A percentile compares a stretch with the other conserved stretches of the same genome.
Conservation (phyloP, 306 rosid species). For the Inga oerstediana region DNA sequence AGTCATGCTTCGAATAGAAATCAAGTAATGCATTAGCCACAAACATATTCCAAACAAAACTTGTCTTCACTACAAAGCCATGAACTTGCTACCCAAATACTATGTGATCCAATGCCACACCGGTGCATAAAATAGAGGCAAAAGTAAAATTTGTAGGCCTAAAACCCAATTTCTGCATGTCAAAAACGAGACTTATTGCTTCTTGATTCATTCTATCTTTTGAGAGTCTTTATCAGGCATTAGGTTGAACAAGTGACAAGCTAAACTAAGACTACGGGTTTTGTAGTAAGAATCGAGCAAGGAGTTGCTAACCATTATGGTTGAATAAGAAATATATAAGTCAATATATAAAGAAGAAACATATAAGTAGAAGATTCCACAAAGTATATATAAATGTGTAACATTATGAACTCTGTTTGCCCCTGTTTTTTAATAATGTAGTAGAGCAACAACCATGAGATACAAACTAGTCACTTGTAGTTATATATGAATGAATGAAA, state of each 20-base stretch:
- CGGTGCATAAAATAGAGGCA: constrained; percentile 72
- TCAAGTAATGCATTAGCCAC: constrained; percentile 91
- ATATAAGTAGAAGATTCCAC: no score
- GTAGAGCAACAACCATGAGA: no score
- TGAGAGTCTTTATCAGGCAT: constrained; percentile 62
- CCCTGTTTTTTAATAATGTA: no score
- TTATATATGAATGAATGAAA: no score
- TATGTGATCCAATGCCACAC: constrained; percentile 60
- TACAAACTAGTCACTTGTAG: no score
- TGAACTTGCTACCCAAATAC: constrained; percentile 75
- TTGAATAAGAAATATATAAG: constrained; percentile 19
- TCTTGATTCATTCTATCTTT: constrained; percentile 63
- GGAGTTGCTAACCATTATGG: constrained; percentile 78
- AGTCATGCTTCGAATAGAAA: constrained; percentile 78
- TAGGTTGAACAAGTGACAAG: constrained; percentile 54
- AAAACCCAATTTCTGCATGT: constrained; percentile 62
- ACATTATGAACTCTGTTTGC: no score
- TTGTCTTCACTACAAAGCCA: constrained; percentile 62
- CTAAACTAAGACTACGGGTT: constrained; percentile 50
- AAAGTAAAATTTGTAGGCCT: constrained; percentile 78
- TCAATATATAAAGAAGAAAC: no score
- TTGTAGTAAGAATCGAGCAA: constrained; percentile 86
- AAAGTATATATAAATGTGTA: no score
- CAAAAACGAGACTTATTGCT: constrained; percentile 61
- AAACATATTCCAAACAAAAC: constrained; percentile 68